Base-by-base conservation (phyloP, 306 rosid species). In the Quercus cerris region DNA sequence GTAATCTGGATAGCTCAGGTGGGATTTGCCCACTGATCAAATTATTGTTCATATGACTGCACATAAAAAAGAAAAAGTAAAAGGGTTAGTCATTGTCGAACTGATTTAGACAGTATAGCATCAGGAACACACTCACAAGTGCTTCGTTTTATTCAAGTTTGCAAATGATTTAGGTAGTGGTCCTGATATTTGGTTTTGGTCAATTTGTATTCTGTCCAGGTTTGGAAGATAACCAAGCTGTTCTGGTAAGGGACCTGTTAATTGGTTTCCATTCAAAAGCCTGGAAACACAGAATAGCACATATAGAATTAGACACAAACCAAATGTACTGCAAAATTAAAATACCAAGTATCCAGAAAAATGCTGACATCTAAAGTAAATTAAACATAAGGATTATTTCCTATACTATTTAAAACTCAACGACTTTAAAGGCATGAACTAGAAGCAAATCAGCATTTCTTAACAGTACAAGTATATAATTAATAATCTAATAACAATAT, bases 41-140 rank as follows among this genome's bases (percentile, higher is more conserved):
- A 80, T 96, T 96, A 88, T 96, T 93, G 88, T 96, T 96, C 98
- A 96, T 93, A 88, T 96, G 97, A 88, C 99, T 96, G 92, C 58
- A 41, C 80, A 89, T 85, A 80, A 78, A 83, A 35, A 70, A 72
- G 61, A 72, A 52, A 41, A 28, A 75, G 70, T 49, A 56, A 28
- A 61, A 54, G 56, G 77, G 46, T 59, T 63, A 41, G 28, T 38
- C 80, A 70, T 69, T 71, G 6, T 5, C 55, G 25, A 8, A 35
- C 23, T 54, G 58, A 59, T 74, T 54, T 78, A 78, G 76, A 75
- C 67, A 11, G 55, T 67, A 49, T 51, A 59, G 52, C 77, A 77
- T 77, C n/a, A 46, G 55, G 74, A 83, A 92, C 80, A 81, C 58
- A 79, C 97, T 90, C 84, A 96, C 98, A 96, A 93, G 86, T 96